Percentiles rank a stretch among this genome's conserved stretches.
These are phyloP conservation scores for Podospora pseudopauciseta DNA, from an alignment of 495 filamentous ascomycete species.

Conservation along the genomic window DNA sequence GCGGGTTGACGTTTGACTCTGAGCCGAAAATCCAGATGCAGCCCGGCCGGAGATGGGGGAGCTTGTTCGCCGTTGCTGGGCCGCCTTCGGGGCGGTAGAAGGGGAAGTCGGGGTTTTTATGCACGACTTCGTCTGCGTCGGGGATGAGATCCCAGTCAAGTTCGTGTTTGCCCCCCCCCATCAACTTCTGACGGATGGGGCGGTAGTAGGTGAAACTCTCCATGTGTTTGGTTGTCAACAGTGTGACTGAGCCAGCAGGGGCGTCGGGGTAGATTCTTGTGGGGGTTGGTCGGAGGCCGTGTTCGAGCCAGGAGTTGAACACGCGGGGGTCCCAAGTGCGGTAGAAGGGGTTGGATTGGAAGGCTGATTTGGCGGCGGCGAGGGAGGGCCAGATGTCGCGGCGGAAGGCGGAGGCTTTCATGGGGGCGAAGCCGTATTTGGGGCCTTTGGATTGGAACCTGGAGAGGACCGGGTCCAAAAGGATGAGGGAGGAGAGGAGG, in stretches of 20 bases:
- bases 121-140: conserved; percentile 17
- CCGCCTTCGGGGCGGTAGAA: conserved; percentile 76
- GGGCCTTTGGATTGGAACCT: conserved; percentile 35
- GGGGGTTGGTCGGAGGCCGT: conserved; percentile 60
- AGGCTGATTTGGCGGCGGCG: conserved; percentile 57
- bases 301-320: conserved; percentile 58
- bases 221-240: conserved; percentile 62
- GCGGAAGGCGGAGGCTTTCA: conserved; percentile 48
- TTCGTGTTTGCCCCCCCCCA: neutral
- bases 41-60: conserved; percentile 70
- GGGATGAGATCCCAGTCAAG: conserved; percentile 16
- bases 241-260: conserved; percentile 39
- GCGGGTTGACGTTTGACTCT: conserved; percentile 57
- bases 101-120: conserved; percentile 36
- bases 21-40: conserved; percentile 79
- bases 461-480: conserved; percentile 71
- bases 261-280: conserved; percentile 46
- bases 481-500: conserved; percentile 68
- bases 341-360: conserved; percentile 64
- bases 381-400: conserved; percentile 69
- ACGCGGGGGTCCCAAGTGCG: conserved; percentile 69
- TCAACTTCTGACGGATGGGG: conserved; percentile 28
- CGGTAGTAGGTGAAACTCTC: conserved; percentile 56
- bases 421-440: conserved; percentile 29
- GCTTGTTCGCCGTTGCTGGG: conserved; percentile 52